phyloP scores from a whole-genome alignment of 2,329 filamentous ascomycete species.

The Aspergillus nomiae region DNA sequence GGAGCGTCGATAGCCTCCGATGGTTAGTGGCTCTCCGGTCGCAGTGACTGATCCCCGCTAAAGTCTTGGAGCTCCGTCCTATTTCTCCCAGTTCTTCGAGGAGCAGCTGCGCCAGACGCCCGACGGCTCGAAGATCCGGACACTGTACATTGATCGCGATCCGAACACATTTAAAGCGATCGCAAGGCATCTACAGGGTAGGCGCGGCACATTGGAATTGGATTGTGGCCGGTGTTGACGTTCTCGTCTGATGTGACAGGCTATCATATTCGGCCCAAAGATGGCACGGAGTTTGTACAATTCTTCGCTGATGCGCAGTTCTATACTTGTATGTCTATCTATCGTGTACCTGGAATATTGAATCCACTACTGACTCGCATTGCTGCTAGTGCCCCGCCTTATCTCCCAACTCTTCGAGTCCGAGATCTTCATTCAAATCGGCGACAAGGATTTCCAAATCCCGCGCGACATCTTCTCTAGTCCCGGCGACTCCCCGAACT shows the following conservation, averaged over 20 bases:
- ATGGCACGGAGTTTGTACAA: constrained; percentile 85
- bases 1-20: constrained; percentile 72
- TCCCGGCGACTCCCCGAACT: constrained; percentile 91
- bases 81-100: constrained; percentile 92
- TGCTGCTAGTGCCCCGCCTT: constrained; percentile 74
- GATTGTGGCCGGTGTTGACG: background rate
- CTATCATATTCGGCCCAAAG: constrained; percentile 79
- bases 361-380: constrained; percentile 2
- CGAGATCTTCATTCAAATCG: constrained; percentile 85
- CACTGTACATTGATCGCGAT: constrained; percentile 93
- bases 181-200: constrained; percentile 79
- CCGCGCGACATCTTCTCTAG: constrained; percentile 82
- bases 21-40: constrained; percentile 53
- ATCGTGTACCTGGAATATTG: background rate
- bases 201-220: background rate
- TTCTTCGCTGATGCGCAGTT: constrained; percentile 95
- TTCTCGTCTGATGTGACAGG: constrained; percentile 44
- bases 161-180: constrained; percentile 88
- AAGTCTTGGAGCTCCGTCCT: constrained; percentile 78
- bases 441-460: constrained; percentile 83
- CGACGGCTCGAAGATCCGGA: constrained; percentile 65
- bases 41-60: constrained; percentile 34
- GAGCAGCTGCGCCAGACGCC: constrained; percentile 72
- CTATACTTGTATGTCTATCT: constrained; percentile 69
- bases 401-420: constrained; percentile 90